Conservation (phyloP, 2,329 filamentous ascomycete genomes). For the Penicillium aurantiogriseum region DNA sequence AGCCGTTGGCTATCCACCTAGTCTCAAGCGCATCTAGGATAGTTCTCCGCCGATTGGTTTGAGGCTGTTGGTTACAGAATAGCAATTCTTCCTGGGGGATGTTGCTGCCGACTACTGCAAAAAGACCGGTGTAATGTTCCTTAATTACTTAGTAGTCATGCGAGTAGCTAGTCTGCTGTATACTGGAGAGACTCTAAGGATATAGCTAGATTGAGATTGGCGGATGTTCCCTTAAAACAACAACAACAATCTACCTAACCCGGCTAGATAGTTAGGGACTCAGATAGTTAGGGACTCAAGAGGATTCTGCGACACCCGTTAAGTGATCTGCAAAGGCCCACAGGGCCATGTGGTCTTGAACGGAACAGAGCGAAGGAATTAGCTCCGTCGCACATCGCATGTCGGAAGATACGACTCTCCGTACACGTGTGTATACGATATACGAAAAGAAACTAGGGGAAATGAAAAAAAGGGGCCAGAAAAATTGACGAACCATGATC, state of each 20-base stretch:
- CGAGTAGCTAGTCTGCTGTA: not conserved
- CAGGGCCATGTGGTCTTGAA: not conserved
- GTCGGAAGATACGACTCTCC: not conserved
- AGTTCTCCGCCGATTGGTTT: not conserved
- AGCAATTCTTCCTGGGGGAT: not conserved
- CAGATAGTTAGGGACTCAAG: not conserved
- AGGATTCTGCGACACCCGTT: not conserved
- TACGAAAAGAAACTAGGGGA: not conserved
- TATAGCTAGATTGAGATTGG: not conserved
- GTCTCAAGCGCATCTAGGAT: not conserved
- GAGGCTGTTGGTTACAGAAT: not conserved
- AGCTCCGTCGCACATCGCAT: not conserved
- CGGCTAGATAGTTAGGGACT: not conserved
- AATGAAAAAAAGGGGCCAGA: not conserved
- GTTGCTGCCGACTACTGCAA: not conserved
- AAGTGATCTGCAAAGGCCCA: constrained; percentile 1
- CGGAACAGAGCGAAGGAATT: not conserved
- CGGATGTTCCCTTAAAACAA: not conserved
- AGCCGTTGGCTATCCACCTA: not conserved
- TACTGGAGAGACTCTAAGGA: not conserved
- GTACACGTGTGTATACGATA: not conserved
- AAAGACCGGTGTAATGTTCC: constrained; percentile 1
- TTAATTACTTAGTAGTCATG: not conserved
- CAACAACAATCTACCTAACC: not conserved
- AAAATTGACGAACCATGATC: not conserved